These are phyloP conservation scores for Candida freyschussii DNA, from an alignment of 1,139 yeast species.

Conservation along the genomic window DNA sequence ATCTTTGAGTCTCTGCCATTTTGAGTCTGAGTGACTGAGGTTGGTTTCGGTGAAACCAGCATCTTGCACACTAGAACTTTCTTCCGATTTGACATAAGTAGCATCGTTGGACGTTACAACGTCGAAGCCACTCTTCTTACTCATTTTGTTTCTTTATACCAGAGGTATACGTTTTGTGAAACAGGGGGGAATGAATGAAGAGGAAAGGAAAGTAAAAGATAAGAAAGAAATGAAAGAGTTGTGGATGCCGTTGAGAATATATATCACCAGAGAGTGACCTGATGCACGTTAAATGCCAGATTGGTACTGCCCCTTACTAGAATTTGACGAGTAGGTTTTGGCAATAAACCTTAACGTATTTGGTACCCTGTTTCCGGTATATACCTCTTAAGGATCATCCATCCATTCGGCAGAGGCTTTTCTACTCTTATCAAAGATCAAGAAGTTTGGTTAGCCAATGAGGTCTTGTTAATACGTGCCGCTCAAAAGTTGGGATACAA, in stretches of 20 bases:
- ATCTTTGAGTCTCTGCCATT: constrained; percentile 43
- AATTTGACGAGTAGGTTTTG: too few species aligned
- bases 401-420: too few species aligned
- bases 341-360: too few species aligned
- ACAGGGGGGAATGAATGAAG: not conserved
- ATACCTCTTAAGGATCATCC: too few species aligned
- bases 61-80: constrained; percentile 19
- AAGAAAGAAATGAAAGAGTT: not conserved
- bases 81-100: constrained; percentile 14
- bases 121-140: constrained; percentile 9
- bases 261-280: too few species aligned
- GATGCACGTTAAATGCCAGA: too few species aligned
- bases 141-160: constrained; percentile 12
- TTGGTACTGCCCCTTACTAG: too few species aligned
- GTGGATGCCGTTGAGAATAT: constrained; percentile 2
- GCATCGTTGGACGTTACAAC: constrained; percentile 4
- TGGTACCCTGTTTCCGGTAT: too few species aligned
- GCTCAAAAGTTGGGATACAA: too few species aligned
- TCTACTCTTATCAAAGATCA: too few species aligned
- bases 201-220: not conserved
- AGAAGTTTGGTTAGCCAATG: too few species aligned
- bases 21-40: constrained; percentile 7
- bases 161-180: not conserved
- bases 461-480: too few species aligned
- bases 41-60: constrained; percentile 18